phyloP scores from a whole-genome alignment of 2,329 filamentous ascomycete genomes.

The Nemania sp. region DNA sequence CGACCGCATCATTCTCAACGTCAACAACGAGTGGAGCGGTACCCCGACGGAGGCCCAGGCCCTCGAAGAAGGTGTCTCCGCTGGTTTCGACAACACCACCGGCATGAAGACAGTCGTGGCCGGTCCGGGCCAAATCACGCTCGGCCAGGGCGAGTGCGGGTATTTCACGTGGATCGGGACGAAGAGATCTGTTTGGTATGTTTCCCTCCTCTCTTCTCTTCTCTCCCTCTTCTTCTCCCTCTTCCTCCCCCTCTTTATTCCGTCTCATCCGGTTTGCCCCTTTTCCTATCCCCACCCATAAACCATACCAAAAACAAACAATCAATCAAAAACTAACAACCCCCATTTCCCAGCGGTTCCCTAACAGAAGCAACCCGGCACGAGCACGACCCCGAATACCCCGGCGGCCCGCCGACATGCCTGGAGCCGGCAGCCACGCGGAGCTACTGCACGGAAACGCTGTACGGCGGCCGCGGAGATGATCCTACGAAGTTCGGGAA shows the following conservation, averaged over 20 bases:
- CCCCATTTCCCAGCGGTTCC: constrained; percentile 6
- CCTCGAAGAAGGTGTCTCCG: constrained; percentile 12
- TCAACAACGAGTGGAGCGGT: not conserved
- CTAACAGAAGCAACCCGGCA: constrained; percentile 10
- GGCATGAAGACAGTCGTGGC: not conserved
- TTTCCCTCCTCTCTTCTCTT: not conserved
- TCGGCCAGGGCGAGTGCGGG: constrained; percentile 16
- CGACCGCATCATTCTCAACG: not conserved
- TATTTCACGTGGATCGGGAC: constrained; percentile 23
- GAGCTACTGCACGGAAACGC: constrained; percentile 13
- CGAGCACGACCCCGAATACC: not conserved
- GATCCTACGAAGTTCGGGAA: not conserved
- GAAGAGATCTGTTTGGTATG: constrained; percentile 15
- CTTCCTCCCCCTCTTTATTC: not conserved
- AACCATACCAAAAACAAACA: not conserved
- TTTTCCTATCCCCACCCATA: not conserved
- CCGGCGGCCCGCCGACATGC: not conserved
- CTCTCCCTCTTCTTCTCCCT: not conserved
- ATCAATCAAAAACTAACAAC: not conserved
- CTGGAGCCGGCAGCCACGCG: not conserved
- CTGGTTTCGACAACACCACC: constrained; percentile 10
- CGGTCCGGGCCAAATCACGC: not conserved
- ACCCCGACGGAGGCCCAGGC: not conserved
- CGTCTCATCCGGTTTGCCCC: not conserved
- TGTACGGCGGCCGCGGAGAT: not conserved